Percentiles rank a stretch among this genome's conserved stretches.
Evolutionary conservation across 176 grass and related monocot species (phyloP).

Genomic region (Cymbopogon citratus): DNA sequence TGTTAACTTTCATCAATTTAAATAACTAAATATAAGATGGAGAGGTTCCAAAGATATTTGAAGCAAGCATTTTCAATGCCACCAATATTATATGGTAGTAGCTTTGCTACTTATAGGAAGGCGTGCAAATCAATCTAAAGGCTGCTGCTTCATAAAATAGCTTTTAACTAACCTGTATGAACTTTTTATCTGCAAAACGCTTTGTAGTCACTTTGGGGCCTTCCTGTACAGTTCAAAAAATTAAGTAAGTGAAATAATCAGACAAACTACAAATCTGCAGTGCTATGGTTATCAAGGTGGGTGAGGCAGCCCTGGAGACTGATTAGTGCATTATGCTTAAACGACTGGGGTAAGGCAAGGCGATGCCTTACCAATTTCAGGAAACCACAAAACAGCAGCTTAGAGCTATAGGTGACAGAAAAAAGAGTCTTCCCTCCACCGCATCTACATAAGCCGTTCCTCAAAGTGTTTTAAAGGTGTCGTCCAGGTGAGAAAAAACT

Average conservation of each 20-base stretch:
- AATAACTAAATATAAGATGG: background rate
- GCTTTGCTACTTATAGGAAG: background rate
- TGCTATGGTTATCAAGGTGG: too few species aligned
- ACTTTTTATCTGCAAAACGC: slow-evolving; percentile 18
- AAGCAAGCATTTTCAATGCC: background rate
- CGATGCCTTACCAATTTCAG: too few species aligned
- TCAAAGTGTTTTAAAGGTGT: too few species aligned
- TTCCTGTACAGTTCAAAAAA: slow-evolving; percentile 29
- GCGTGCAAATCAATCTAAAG: background rate
- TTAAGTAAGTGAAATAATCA: background rate
- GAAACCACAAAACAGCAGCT: too few species aligned
- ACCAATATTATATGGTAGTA: background rate
- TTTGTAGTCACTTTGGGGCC: slow-evolving; percentile 35
- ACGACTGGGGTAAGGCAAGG: too few species aligned
- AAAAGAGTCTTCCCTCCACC: too few species aligned
- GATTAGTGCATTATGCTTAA: too few species aligned
- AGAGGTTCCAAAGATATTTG: background rate
- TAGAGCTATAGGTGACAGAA: too few species aligned
- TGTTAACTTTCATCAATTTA: background rate
- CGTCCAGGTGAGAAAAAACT: too few species aligned
- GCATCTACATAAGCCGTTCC: too few species aligned
- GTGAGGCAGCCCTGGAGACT: too few species aligned
- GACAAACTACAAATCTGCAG: background rate
- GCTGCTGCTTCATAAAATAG: background rate
- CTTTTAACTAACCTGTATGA: slow-evolving; percentile 29